Evolutionary conservation across 768 basidiomycete species (phyloP).

Genomic region (Suillus alpinus): DNA sequence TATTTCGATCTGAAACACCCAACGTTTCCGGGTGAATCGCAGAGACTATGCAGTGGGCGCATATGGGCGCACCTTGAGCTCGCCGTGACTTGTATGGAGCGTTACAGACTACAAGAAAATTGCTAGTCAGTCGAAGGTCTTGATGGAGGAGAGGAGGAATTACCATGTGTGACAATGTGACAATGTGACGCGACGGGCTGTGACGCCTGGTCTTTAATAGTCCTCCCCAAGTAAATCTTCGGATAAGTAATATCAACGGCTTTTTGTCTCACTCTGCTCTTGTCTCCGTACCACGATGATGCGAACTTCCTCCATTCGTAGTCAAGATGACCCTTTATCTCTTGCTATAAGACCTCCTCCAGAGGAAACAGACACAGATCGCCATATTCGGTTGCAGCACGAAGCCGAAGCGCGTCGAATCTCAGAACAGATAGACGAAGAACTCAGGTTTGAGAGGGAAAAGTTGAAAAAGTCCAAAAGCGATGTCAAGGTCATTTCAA

Average conservation of each 20-base stretch:
- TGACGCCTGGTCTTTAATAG: conserved; percentile 21
- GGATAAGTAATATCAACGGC: conserved; percentile 10
- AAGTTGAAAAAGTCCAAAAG: conserved; percentile 60
- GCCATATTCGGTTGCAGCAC: conserved; percentile 52
- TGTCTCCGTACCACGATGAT: conserved; percentile 42
- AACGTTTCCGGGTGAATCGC: background rate
- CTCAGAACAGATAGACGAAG: conserved; percentile 82
- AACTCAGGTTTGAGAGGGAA: conserved; percentile 69
- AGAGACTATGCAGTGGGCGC: background rate
- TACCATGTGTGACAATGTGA: conserved; percentile 21
- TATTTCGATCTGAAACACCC: conserved; percentile 73
- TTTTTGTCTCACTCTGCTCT: conserved; percentile 21
- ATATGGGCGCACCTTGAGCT: conserved; percentile 71
- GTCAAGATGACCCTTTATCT: conserved; percentile 74
- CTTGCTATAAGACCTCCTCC: conserved; percentile 62
- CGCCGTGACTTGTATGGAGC: conserved; percentile 89
- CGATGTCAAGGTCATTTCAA: conserved; percentile 63
- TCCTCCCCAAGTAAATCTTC: background rate
- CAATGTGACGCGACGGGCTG: conserved; percentile 18
- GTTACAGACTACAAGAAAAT: conserved; percentile 74
- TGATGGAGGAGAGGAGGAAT: conserved; percentile 19
- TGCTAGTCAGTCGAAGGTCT: conserved; percentile 16
- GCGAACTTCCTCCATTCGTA: conserved; percentile 71
- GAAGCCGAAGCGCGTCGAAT: conserved; percentile 76
- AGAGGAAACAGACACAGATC: conserved; percentile 65